A percentile compares a stretch with the other conserved stretches of the same genome.
Evolutionary conservation across 495 filamentous ascomycete genomes (phyloP).

Genomic region (Xanthoparmelia taractica): DNA sequence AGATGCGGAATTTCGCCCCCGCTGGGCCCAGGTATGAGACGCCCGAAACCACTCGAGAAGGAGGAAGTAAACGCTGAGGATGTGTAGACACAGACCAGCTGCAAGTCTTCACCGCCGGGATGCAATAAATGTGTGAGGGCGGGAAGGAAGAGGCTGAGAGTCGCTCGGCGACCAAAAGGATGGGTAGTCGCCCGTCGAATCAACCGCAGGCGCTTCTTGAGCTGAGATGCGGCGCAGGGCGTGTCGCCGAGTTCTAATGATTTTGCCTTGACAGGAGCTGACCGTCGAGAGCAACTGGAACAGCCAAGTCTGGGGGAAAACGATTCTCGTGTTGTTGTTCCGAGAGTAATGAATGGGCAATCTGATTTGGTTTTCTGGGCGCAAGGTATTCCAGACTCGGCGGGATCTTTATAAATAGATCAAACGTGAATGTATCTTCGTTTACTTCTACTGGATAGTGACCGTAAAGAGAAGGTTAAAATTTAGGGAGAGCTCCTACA

Average conservation of each 20-base stretch:
- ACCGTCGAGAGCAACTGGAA: neutral
- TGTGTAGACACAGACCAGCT: constrained; percentile 22
- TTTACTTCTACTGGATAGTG: neutral
- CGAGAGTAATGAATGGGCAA: neutral
- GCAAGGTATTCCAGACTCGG: constrained; percentile 8
- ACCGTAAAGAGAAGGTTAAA: neutral
- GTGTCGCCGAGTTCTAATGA: constrained; percentile 4
- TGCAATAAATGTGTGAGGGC: constrained; percentile 2
- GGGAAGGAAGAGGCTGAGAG: constrained; percentile 12
- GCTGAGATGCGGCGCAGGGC: constrained; percentile 17
- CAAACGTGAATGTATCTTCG: neutral
- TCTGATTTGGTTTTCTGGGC: constrained; percentile 3
- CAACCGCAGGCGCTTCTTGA: constrained; percentile 19
- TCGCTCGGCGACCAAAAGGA: constrained; percentile 2
- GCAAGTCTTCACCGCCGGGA: constrained; percentile 11
- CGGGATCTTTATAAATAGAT: constrained; percentile 18
- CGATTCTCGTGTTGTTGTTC: neutral
- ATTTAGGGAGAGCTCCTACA: neutral
- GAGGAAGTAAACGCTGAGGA: constrained; percentile 5
- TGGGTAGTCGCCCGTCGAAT: constrained; percentile 14
- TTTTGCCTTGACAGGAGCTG: constrained; percentile 9
- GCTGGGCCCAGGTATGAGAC: constrained; percentile 9
- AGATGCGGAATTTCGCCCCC: constrained; percentile 5
- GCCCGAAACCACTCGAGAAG: neutral
- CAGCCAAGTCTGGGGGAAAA: neutral